These are phyloP conservation scores for Malus orientalis DNA, from an alignment of 306 rosid species.

Conservation along the genomic window DNA sequence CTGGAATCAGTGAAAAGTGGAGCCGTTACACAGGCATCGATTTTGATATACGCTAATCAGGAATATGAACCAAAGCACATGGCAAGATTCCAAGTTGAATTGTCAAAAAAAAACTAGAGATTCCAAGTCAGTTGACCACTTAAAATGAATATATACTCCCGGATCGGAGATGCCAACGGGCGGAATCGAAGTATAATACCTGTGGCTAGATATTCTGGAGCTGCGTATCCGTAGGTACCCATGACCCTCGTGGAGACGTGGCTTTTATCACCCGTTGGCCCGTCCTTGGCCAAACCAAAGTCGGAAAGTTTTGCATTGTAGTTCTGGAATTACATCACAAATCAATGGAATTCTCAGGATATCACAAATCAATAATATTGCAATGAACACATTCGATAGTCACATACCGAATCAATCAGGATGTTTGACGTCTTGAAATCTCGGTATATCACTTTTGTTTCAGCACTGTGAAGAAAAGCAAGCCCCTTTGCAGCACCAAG, in stretches of 20 bases:
- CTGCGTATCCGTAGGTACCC: conserved; percentile 55
- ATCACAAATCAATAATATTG: neutral
- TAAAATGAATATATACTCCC: neutral
- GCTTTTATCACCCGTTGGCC: conserved; percentile 49
- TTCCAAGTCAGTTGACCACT: neutral
- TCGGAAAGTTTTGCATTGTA: conserved; percentile 48
- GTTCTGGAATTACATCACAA: conserved; percentile 21
- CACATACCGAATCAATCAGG: conserved; percentile 39
- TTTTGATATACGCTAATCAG: neutral
- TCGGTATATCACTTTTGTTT: conserved; percentile 41
- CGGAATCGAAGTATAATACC: conserved; percentile 12
- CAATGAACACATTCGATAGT: neutral
- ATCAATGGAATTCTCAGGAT: neutral
- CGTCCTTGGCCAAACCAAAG: conserved; percentile 53
- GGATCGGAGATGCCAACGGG: no score
- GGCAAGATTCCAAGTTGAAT: neutral
- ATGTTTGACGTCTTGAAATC: conserved; percentile 46
- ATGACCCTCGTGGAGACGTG: conserved; percentile 47
- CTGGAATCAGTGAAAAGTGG: conserved; percentile 10
- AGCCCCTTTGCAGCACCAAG: conserved; percentile 51
- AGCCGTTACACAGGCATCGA: neutral
- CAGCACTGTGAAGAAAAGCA: conserved; percentile 43
- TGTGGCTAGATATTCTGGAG: conserved; percentile 50
- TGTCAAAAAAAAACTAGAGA: neutral
- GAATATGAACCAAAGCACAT: neutral